Conservation (phyloP, 306 rosid species). For the Pyrus pyrifolia region DNA sequence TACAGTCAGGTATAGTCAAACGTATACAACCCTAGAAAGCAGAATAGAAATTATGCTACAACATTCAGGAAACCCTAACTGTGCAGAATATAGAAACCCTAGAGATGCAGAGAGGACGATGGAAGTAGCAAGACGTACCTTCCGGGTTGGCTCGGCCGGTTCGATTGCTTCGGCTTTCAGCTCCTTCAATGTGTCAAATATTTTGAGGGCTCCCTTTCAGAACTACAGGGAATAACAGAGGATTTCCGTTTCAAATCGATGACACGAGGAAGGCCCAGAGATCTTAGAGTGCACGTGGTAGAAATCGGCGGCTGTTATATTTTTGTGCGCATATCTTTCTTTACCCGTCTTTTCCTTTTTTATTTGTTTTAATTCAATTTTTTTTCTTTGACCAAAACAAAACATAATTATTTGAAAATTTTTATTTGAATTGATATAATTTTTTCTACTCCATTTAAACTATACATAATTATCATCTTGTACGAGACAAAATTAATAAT, state of each 20-base stretch:
- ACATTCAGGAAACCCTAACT: conserved; percentile 11
- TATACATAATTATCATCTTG: too few relatives aligned
- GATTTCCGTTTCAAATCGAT: not conserved
- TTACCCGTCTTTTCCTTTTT: too few relatives aligned
- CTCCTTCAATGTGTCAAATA: not conserved
- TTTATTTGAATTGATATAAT: too few relatives aligned
- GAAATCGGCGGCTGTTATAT: not conserved
- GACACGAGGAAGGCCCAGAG: not conserved
- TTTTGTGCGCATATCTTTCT: not conserved
- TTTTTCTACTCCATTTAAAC: too few relatives aligned
- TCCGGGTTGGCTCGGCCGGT: not conserved
- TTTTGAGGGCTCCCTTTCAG: conserved; percentile 2
- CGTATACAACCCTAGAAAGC: conserved; percentile 30
- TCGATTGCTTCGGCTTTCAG: not conserved
- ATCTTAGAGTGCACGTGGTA: conserved; percentile 23
- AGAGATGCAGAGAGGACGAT: not conserved
- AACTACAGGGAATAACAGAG: not conserved
- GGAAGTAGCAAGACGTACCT: conserved; percentile 13
- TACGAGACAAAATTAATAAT: too few relatives aligned
- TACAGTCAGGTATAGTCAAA: conserved; percentile 26
- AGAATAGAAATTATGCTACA: not conserved
- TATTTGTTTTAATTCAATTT: not conserved
- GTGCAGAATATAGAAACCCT: not conserved
- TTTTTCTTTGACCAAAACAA: too few relatives aligned
- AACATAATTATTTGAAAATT: too few relatives aligned